phyloP scores from a whole-genome alignment of 352 stramenopile genomes.

The Peronospora tabacina region DNA sequence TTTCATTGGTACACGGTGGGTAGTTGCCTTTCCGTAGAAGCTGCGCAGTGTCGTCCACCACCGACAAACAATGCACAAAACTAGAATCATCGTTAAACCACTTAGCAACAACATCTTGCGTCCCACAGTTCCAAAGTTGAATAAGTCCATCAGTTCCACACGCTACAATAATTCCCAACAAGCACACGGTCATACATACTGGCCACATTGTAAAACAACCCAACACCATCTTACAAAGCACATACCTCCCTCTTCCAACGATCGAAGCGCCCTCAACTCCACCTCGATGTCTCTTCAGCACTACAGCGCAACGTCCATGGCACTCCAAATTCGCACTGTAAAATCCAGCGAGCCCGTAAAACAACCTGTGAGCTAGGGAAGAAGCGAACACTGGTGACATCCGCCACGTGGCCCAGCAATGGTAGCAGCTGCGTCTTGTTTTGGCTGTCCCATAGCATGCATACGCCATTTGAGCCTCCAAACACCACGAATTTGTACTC shows the following conservation, averaged over 20 bases:
- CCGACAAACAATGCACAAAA: constrained; percentile 40
- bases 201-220: not conserved
- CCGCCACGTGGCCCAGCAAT: constrained; percentile 46
- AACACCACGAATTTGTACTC: constrained; percentile 35
- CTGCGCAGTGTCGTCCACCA: constrained; percentile 32
- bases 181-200: not conserved
- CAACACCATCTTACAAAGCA: constrained; percentile 44
- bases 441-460: constrained; percentile 38
- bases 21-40: constrained; percentile 11
- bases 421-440: constrained; percentile 25
- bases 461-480: constrained; percentile 50
- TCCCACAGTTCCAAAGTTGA: constrained; percentile 58
- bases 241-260: constrained; percentile 54
- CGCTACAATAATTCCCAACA: constrained; percentile 27
- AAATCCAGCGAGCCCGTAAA: constrained; percentile 69
- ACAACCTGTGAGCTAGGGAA: constrained; percentile 67
- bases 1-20: constrained; percentile 9
- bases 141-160: constrained; percentile 54
- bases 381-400: constrained; percentile 53
- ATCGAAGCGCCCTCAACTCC: constrained; percentile 55
- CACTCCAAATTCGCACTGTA: constrained; percentile 62
- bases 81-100: constrained; percentile 57
- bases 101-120: constrained; percentile 43
- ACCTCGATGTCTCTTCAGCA: constrained; percentile 50
- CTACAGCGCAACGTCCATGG: constrained; percentile 41